Base-by-base conservation (phyloP, 2,329 filamentous ascomycete species). In the Polychaeton citri region DNA sequence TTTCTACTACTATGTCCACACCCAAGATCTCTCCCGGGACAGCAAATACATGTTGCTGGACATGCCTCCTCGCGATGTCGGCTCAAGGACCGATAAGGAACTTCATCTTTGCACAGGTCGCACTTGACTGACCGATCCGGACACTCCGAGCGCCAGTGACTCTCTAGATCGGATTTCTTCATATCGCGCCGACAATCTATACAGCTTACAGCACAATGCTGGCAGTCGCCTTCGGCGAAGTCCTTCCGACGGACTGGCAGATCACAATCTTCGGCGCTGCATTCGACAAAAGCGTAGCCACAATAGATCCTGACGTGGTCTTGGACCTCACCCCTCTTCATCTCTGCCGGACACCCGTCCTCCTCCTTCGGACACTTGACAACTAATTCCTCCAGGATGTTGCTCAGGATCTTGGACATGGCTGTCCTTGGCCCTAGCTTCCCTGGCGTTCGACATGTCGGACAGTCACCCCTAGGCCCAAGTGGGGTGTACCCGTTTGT, bases 301-400 rank as follows among this genome's bases (percentile, higher is more conserved):
- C 74, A 79, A 47, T 78, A 74, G 43, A 71, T 69, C 49, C 71
- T 65, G 34, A 76, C 65, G 49, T 79, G 74, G 39, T 70, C 64
- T 51, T 72, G 64, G 33, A 76, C 61, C 46, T 73, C 68, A 30
- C 67, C 69, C 33, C 74, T 62, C 36, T 73, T 66, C 33, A 72
- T 52, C 19, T 67, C 53, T 44, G 68, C 65, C 28, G 54, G 49
- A 54, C 74, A 79, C 5, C 74, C 74, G 8, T 66, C 62, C 16
- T 54, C 53, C n/a, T 39, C 41, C 40, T 70, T 71, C 0, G 74
- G 73, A 49, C 74, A 79, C 40, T 65, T 68, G 38, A 77, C 74
- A 13, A 65, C 52, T 26, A 79, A 20, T 41, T 76, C 74, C 45
- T 76, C 70, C 40, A 75, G 66, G 63, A 79, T 76, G 39, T 72